These are phyloP conservation scores for Xylariales sp. DNA, from an alignment of 2,329 filamentous ascomycete genomes.

Conservation along the genomic window DNA sequence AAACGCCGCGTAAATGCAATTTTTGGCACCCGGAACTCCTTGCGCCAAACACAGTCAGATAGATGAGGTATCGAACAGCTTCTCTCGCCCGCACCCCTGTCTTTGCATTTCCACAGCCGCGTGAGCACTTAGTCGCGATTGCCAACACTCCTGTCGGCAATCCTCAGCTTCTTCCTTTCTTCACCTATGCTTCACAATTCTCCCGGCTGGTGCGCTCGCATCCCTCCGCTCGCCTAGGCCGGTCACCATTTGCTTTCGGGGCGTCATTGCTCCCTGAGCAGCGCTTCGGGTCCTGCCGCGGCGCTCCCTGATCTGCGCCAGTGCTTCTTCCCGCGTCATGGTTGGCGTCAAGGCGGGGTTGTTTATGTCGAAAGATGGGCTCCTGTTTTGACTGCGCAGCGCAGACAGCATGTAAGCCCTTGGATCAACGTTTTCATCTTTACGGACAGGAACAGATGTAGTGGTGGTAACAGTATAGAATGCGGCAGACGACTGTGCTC, in stretches of 20 bases:
- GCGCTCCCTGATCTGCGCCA: constrained; percentile 70
- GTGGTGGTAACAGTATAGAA: constrained; percentile 45
- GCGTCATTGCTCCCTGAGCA: constrained; percentile 58
- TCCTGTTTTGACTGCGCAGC: constrained; percentile 33
- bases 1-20: no score
- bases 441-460: constrained; percentile 48
- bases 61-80: neutral
- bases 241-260: constrained; percentile 53
- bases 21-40: no score
- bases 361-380: constrained; percentile 45
- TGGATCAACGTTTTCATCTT: constrained; percentile 34
- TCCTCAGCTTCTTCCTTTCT: constrained; percentile 4
- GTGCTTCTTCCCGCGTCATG: constrained; percentile 68
- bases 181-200: constrained; percentile 17
- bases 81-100: neutral
- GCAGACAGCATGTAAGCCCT: constrained; percentile 40
- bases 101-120: no score
- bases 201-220: constrained; percentile 40
- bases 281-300: constrained; percentile 67
- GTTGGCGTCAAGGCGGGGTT: constrained; percentile 60
- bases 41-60: neutral
- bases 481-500: constrained; percentile 40
- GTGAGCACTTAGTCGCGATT: no score
- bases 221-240: constrained; percentile 41
- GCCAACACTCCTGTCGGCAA: no score